Evolutionary conservation across 1,284 basidiomycete species (phyloP), one percentile per base, ranked within the genome.

Genomic region (Fomitopsis betulina): DNA sequence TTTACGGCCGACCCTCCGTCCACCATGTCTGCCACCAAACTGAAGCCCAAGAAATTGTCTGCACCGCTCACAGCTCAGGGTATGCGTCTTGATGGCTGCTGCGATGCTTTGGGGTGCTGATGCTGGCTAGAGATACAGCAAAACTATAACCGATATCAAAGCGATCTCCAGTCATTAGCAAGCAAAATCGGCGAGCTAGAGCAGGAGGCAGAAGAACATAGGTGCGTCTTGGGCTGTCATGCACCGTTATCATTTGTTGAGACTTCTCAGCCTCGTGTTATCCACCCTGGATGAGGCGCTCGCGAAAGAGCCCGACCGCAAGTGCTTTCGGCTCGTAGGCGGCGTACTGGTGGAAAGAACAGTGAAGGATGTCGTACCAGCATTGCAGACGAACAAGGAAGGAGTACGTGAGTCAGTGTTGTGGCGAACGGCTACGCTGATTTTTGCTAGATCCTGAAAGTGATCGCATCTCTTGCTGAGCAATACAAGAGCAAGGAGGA

Each of bases 321-420:
- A 94, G 75, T 99, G 97, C 75, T 99, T 98, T 76, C 87, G 97
- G 53, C 81, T 99, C 64, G 92, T 99, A 61, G 97, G 97, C 12
- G 97, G 96, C 32, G 89, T 98, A 2, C 83, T 99, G 9, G 96
- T 98, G 27, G 95, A 99, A 73, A 84, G 96, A 51, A 98, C 94
- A 0, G 97, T 99, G 49, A 89, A 91, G 70, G 97, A 99, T 67
- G 94, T 99, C 35, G 87, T 94, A 35, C 96, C 96, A 42, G 87
- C 91, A 23, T 75, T 98, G 43, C 84, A 93, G 72, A 93, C 87
- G 15, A 96, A 95, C 69, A 82, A 85, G 56, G 84, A 92, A 66
- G 93, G 93, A 60, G 93, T 94, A 67, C 63, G 87, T 73, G 10
- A 2, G 1, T 35, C n/a, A 6, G 6, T 50, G 6, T 13, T 8